These are phyloP conservation scores for Yarrowia osloensis DNA, from an alignment of 805 yeast genomes.

Conservation along the genomic window DNA sequence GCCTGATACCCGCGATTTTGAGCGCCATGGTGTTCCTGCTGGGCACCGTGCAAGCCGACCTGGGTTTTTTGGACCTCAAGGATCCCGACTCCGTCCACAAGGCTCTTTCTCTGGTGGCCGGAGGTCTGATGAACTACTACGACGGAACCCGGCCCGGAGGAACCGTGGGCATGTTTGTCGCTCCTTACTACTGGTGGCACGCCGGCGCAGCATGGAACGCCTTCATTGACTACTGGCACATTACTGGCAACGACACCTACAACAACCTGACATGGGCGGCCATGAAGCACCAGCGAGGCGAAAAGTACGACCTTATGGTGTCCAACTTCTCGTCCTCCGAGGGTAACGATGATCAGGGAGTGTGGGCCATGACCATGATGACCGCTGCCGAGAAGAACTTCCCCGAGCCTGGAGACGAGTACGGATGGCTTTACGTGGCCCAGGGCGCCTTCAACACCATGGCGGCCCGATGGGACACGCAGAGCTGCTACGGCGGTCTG, in stretches of 20 bases:
- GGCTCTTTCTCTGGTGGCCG: conserved; percentile 61
- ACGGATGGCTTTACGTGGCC: conserved; percentile 72
- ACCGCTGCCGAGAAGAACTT: conserved; percentile 83
- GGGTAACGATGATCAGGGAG: conserved; percentile 92
- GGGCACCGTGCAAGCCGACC: not conserved
- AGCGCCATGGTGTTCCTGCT: conserved; percentile 4
- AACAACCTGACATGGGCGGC: conserved; percentile 60
- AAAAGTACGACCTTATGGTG: conserved; percentile 70
- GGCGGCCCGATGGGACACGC: conserved; percentile 74
- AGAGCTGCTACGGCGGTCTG: conserved; percentile 69
- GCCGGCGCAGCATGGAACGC: conserved; percentile 71
- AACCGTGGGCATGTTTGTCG: conserved; percentile 67
- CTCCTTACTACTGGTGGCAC: conserved; percentile 90
- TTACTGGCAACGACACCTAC: conserved; percentile 68
- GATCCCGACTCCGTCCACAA: conserved; percentile 38
- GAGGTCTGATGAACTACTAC: conserved; percentile 82
- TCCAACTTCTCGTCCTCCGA: conserved; percentile 78
- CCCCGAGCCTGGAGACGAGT: conserved; percentile 60
- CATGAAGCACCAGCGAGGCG: conserved; percentile 64
- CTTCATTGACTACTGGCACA: conserved; percentile 77
- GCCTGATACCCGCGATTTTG: conserved; percentile 13
- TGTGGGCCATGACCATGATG: conserved; percentile 88
- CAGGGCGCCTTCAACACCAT: conserved; percentile 88
- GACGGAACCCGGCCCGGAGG: conserved; percentile 66
- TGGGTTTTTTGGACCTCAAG: conserved; percentile 33